Percentiles rank a stretch among this genome's conserved stretches.
Conservation (phyloP, 2,329 filamentous ascomycete genomes). For the Periconia sp. region DNA sequence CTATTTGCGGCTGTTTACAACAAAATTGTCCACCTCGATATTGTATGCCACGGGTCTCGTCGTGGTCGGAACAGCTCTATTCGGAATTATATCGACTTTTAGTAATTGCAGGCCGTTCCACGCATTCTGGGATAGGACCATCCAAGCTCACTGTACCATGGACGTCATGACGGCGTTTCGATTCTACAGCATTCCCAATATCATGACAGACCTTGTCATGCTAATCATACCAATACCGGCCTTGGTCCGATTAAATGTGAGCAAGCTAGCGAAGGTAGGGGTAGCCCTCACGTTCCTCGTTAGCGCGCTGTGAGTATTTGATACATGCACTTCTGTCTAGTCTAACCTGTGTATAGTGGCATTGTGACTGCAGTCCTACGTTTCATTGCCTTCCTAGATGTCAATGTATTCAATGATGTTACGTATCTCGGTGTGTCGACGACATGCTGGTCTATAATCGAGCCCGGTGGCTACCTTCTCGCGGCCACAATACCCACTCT, state of each 20-base stretch:
- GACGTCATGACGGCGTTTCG: constrained; percentile 17
- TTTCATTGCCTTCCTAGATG: constrained; percentile 19
- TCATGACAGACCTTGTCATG: constrained; percentile 44
- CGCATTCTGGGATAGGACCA: constrained; percentile 15
- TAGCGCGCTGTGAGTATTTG: constrained; percentile 22
- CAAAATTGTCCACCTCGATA: constrained; percentile 7
- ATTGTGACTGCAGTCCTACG: constrained; percentile 23
- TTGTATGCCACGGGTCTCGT: constrained; percentile 16
- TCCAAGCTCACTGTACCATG: constrained; percentile 16
- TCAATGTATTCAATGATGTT: constrained; percentile 19
- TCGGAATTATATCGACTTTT: constrained; percentile 16
- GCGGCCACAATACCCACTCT: constrained; percentile 26
- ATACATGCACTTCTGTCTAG: not conserved
- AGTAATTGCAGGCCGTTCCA: constrained; percentile 21
- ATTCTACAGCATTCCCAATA: constrained; percentile 41
- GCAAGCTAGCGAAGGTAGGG: constrained; percentile 18
- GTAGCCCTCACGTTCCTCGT: constrained; percentile 23
- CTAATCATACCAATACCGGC: constrained; percentile 44
- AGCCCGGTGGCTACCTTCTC: constrained; percentile 25
- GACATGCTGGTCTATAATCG: constrained; percentile 25
- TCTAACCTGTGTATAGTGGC: constrained; percentile 17
- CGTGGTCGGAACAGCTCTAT: constrained; percentile 17
- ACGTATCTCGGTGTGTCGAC: constrained; percentile 18
- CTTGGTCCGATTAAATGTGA: constrained; percentile 35
- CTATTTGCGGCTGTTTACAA: constrained; percentile 24